Evolutionary conservation across 176 grass and related monocot genomes (phyloP).

Genomic region (Phragmites australis): DNA sequence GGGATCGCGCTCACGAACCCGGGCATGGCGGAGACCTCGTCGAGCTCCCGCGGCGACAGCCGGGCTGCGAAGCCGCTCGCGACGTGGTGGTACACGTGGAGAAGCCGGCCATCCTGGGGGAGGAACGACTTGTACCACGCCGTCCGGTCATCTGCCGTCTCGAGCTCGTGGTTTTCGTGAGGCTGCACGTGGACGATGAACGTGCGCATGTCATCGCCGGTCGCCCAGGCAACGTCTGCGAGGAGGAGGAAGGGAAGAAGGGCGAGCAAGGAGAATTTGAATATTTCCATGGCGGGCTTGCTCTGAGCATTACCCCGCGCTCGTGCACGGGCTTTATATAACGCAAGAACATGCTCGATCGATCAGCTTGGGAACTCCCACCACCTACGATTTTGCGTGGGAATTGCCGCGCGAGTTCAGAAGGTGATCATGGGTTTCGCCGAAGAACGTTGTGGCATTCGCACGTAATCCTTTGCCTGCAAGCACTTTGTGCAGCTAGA

Average conservation of each 20-base stretch:
- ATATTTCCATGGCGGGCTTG: constrained; percentile 21
- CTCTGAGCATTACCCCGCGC: too few relatives aligned
- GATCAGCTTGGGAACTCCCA: not conserved
- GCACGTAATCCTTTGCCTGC: not conserved
- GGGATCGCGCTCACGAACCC: constrained; percentile 48
- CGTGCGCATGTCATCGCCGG: constrained; percentile 2
- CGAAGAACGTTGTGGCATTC: not conserved
- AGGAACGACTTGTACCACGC: constrained; percentile 52
- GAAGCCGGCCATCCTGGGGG: constrained; percentile 30
- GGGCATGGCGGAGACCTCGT: constrained; percentile 27
- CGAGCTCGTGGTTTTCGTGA: constrained; percentile 5
- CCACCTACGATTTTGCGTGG: not conserved
- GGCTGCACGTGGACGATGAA: constrained; percentile 50
- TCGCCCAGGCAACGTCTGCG: not conserved
- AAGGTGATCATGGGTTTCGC: not conserved
- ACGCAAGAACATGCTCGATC: not conserved
- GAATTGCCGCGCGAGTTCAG: not conserved
- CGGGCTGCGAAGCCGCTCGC: constrained; percentile 62
- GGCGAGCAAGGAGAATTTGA: not conserved
- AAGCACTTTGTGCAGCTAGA: not conserved
- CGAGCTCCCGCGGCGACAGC: constrained; percentile 47
- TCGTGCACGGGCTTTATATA: constrained; percentile 14
- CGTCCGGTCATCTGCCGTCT: constrained; percentile 31
- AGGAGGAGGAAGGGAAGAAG: constrained; percentile 12
- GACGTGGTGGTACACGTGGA: constrained; percentile 59